Base-by-base conservation (phyloP, 2,329 filamentous ascomycete species). In the Claviceps spartinae region DNA sequence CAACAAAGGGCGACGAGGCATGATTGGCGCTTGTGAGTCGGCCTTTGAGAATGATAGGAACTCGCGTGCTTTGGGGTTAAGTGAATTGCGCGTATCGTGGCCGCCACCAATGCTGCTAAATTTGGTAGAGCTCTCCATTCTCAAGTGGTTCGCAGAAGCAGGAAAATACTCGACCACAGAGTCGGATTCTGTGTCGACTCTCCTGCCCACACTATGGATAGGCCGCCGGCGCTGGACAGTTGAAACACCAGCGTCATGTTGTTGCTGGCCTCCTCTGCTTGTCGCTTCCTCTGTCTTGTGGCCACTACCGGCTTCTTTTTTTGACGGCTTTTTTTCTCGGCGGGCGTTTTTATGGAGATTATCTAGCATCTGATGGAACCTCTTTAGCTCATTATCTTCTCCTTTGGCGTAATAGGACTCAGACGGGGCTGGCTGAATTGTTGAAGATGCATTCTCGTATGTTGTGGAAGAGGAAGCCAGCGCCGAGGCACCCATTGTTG, bases 291-390 rank as follows among this genome's bases (percentile, higher is more conserved):
- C 30, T 34, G 8, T 34, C 30, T 34, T 34, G 4, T 11, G 8
- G 11, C 43, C 13, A 18, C 14, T 18, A 8, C 47, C 38, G 18
- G 40, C 37, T 7, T 24, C 38, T 52, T 50, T 47, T 38, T 52
- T 50, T 14, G 48, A 8, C 13, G n/a, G n/a, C n/a, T 45, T 51
- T 8, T 47, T 46, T 7, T 49, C 34, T 13, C 50, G 45, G 16
- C 50, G 45, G 3, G n/a, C 7, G 22, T 48, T 55, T 0, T 59
- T 2, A 24, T 50, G 58, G 24, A 67, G 60, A 26, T 59, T 67
- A 11, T 59, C 48, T 4, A 67, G 48, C 49, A 67, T 52, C 22
- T 51, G 60, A 37, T 61, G 51, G 42, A 66, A 67, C 5, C 58
- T 64, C 4, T 36, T 8, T n/a, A 7, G n/a, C 2, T 24, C 30